Base-by-base conservation (phyloP, 306 rosid species). In the Malus orientalis region DNA sequence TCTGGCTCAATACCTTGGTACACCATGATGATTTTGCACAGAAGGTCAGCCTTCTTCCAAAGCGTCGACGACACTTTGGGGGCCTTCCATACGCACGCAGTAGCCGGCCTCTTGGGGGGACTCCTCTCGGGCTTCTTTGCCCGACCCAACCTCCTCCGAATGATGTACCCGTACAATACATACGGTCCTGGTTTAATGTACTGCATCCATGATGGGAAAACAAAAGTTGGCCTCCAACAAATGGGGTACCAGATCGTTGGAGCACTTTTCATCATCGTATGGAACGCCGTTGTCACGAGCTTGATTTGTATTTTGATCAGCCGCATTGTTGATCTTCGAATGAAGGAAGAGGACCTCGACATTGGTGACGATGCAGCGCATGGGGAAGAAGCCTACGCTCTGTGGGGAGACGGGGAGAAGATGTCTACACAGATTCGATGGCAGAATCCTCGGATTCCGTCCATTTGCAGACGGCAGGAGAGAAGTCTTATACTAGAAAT, bases 331-430 rank as follows among this genome's bases (percentile, higher is more conserved):
- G 76, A 83, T 68, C 90, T 90, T 57, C 71, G 91, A 84, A 90
- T 89, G 97, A 76, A 81, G 13, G 93, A 92, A 68, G 91, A 89
- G 60, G 93, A 88, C 6, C 91, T 89, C 60, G 88, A 85, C 73
- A 73, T 85, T 45, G 91, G 96, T 57, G 97, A 90, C 12, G 96
- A 88, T 75, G 96, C 91, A 5, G 90, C 63, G 55, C 97, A 90
- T 18, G 96, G 96, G 13, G 96, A 92, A 80, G 96, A 90, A 78
- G 91, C 89, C 11, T 88, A 87, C 9, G 93, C 91, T 1, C 76
- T 92, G 63, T 92, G 97, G 97, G 97, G 90, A 6, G 91, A 92
- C n/a, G 95, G 97, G 8, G 93, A 86, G 74, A 84, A 69, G 49
- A 68, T 64, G 77, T 32, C 81, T 1, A 27, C 80, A 11, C 33